Conservation (phyloP, 176 grass and related monocot species). For the Oryza australiensis region DNA sequence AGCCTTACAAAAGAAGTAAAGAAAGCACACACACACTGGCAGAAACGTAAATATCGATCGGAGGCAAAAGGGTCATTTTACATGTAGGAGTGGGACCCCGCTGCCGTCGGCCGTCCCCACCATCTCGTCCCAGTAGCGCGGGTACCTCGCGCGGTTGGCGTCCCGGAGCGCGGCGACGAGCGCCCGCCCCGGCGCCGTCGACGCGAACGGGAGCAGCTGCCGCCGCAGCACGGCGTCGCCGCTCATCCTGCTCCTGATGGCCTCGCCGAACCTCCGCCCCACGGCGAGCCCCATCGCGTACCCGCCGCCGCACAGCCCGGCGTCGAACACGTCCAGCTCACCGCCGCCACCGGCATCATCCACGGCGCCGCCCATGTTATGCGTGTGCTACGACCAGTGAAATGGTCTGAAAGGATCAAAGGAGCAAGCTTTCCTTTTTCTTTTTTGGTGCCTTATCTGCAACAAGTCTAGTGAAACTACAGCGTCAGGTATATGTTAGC, state of each 20-base stretch:
- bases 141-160: constrained; percentile 56
- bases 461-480: not conserved
- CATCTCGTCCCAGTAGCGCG: constrained; percentile 76
- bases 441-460: not conserved
- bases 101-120: constrained; percentile 65
- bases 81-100: constrained; percentile 59
- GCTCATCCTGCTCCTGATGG: constrained; percentile 65
- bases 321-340: constrained; percentile 53
- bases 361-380: not conserved
- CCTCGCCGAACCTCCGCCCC: constrained; percentile 52
- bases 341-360: not conserved
- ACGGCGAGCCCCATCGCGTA: constrained; percentile 53
- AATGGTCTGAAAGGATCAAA: not conserved
- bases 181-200: constrained; percentile 35
- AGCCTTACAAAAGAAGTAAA: too few species aligned
- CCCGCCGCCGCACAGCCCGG: constrained; percentile 46
- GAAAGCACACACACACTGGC: too few species aligned
- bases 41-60: too few species aligned
- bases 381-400: not conserved
- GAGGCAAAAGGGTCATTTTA: constrained; percentile 2
- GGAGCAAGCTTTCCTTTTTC: too few species aligned
- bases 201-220: constrained; percentile 76
- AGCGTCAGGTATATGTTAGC: too few species aligned
- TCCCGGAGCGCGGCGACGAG: constrained; percentile 57
- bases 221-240: constrained; percentile 56